Percentiles rank a stretch among this genome's conserved stretches.
phyloP scores from a whole-genome alignment of 2,329 filamentous ascomycete species.

The Hypoxylon sp. region DNA sequence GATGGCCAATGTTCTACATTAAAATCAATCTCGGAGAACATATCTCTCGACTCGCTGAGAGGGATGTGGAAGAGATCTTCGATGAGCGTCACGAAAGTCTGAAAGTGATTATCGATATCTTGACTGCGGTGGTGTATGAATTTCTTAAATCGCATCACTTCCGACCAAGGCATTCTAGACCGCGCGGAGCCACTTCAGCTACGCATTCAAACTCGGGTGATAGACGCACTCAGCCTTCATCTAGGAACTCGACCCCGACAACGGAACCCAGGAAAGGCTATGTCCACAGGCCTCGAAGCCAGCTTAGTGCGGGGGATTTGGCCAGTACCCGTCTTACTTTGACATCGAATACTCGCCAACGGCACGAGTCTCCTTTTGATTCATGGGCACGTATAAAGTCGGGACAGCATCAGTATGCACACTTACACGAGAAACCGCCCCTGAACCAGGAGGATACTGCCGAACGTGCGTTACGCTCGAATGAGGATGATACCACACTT shows the following conservation, averaged over 20 bases:
- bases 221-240: conserved; percentile 11
- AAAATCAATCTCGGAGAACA: conserved; percentile 59
- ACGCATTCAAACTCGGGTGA: conserved; percentile 2
- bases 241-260: conserved; percentile 26
- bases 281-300: conserved; percentile 3
- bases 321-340: conserved; percentile 47
- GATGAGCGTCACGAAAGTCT: conserved; percentile 59
- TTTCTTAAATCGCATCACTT: conserved; percentile 81
- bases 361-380: conserved; percentile 47
- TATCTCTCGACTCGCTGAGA: conserved; percentile 20
- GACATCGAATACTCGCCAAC: conserved; percentile 49
- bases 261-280: conserved; percentile 2
- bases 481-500: neutral
- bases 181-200: conserved; percentile 8
- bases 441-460: conserved; percentile 1
- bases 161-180: conserved; percentile 56
- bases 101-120: conserved; percentile 67
- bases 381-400: conserved; percentile 50
- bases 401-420: conserved; percentile 38
- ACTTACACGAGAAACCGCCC: conserved; percentile 15
- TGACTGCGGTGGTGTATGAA: conserved; percentile 73
- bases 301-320: conserved; percentile 37
- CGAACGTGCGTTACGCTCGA: neutral
- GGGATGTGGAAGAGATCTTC: conserved; percentile 52
- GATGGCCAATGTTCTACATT: conserved; percentile 91